Evolutionary conservation across 345 rosid genomes (phyloP), one percentile per base, ranked within the genome.

Genomic region (Cardamine chenopodiifolia): DNA sequence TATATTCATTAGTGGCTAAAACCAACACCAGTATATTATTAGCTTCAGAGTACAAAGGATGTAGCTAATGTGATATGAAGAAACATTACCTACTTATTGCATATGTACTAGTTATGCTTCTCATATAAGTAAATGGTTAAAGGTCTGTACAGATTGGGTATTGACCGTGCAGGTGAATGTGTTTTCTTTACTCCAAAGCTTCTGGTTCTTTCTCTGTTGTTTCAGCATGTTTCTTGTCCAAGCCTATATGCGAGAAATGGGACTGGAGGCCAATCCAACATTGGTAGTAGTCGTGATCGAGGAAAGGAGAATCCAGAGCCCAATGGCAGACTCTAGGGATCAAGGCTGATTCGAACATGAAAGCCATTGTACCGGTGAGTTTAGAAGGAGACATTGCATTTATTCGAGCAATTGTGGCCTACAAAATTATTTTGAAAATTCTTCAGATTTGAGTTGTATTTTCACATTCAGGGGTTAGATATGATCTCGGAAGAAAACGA

Each of bases 201-300:
- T 14, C 55, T 56, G 20, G 6, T 15, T 66, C 49, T 71, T 60
- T 34, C 45, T 59, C 70, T 66, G 65, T 50, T 60, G 29, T 5
- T 44, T 66, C 58, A 18, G 42, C 57, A 55, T 42, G 12, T 9
- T 48, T 58, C 52, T 50, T 49, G 62, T 42, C n/a, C 62, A 68
- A 61, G 68, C 67, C 81, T 73, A 75, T 74, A 2, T 34, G 69
- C 0, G 88, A 80, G 71, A 95, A 95, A 79, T 91, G 99, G 67
- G 99, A 90, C 77, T 82, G 82, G 65, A 95, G 87, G 44, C 97
- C 97, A 23, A 86, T 89, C 99, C 99, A 95, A 75, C 99, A 95
- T 68, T 84, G 92, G 82, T 95, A 95, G 67, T 91, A 95, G 70
- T 90, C 87, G 31, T 22, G 87, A 72, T 95, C 97, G 20, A 82